These are phyloP conservation scores for Circinella umbellata DNA, from an alignment of 371 early-diverging fungal species.

Conservation along the genomic window DNA sequence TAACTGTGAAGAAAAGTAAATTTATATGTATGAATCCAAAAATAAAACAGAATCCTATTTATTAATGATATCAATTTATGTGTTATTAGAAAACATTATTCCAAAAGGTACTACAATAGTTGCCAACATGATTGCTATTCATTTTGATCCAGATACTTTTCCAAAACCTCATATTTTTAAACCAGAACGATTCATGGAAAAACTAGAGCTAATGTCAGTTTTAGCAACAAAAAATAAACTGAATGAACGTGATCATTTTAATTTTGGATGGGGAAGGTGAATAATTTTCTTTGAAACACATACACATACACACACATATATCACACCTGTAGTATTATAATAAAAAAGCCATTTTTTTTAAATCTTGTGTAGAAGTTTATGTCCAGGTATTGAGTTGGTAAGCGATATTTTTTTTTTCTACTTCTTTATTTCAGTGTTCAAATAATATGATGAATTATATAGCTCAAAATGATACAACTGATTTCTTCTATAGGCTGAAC, in stretches of 20 bases:
- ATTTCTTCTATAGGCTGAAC: not conserved
- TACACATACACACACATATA: not conserved
- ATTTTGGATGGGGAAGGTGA: slow-evolving; percentile 22
- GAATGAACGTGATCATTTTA: slow-evolving; percentile 12
- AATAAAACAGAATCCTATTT: not conserved
- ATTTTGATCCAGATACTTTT: slow-evolving; percentile 17
- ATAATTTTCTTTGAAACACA: not conserved
- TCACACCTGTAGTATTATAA: not conserved
- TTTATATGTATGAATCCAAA: too few species aligned
- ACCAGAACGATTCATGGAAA: slow-evolving; percentile 27
- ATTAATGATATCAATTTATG: too few species aligned
- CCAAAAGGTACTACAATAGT: slow-evolving; percentile 35
- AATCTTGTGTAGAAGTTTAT: slow-evolving; percentile 1
- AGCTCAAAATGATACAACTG: not conserved
- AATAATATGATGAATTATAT: too few species aligned
- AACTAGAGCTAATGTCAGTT: slow-evolving; percentile 4
- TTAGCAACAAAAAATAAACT: slow-evolving; percentile 7
- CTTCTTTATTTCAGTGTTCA: not conserved
- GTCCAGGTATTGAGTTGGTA: slow-evolving; percentile 22
- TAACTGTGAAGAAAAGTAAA: slow-evolving; percentile 4
- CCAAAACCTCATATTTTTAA: slow-evolving; percentile 16
- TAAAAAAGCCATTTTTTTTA: not conserved
- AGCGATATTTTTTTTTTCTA: not conserved
- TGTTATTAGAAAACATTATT: slow-evolving; percentile 19
- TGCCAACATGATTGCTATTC: slow-evolving; percentile 23